Evolutionary conservation across 208 protist genomes (phyloP).

Genomic region (Acanthamoeba castellanii): DNA sequence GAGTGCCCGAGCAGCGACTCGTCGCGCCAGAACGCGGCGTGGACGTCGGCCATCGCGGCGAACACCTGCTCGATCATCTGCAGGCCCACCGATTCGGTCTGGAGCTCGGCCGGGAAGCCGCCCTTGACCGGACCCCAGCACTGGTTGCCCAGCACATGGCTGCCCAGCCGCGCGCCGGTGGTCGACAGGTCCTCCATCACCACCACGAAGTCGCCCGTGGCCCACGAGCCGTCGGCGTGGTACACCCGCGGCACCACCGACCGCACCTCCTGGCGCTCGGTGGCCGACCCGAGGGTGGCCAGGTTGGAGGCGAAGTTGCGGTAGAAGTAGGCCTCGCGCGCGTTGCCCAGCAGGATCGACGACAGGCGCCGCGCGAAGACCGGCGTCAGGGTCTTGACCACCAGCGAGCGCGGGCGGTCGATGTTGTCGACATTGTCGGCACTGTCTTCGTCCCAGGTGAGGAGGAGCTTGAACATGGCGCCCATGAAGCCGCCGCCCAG

Average conservation of each 20-base stretch:
- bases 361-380: neutral
- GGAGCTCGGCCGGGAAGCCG: constrained; percentile 27
- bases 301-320: constrained; percentile 4
- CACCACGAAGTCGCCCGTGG: constrained; percentile 61
- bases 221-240: constrained; percentile 42
- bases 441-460: constrained; percentile 27
- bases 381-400: constrained; percentile 68
- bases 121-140: constrained; percentile 59
- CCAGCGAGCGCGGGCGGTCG: neutral
- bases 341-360: constrained; percentile 45
- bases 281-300: constrained; percentile 3
- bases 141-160: constrained; percentile 57
- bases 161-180: constrained; percentile 6
- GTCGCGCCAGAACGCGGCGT: constrained; percentile 68
- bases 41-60: constrained; percentile 45
- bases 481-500: constrained; percentile 40
- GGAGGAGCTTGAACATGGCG: constrained; percentile 67
- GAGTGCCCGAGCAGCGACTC: neutral
- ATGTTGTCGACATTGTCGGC: too few relatives aligned
- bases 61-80: constrained; percentile 64
- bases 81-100: constrained; percentile 43
- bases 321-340: constrained; percentile 72
- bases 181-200: constrained; percentile 62
- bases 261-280: neutral
- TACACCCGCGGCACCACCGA: constrained; percentile 59